Evolutionary conservation across 352 stramenopile genomes (phyloP), one percentile per base, ranked within the genome.

Genomic region (Phytophthora fragariae): DNA sequence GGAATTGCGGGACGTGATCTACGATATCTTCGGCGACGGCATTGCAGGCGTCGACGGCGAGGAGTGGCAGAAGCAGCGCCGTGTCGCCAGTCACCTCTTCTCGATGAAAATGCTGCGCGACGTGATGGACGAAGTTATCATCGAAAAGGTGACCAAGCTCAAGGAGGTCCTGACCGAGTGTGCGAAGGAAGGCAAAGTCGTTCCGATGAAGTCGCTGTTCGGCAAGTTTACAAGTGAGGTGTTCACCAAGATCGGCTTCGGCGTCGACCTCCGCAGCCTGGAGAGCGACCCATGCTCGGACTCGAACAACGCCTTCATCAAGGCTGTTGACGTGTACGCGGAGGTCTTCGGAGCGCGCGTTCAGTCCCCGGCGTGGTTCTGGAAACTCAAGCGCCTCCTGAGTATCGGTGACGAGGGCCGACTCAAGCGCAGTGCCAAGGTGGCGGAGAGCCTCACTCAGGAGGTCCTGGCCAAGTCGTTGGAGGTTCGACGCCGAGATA

Each of bases 11-110:
- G 65, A 73, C 9, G 54, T 77, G 1, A 59, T 81, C 14, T 58
- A 69, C 55, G 74, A 88, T 50, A 73, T 91, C 19, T 74, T 92
- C 5, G 84, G 84, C 44, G 62, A 86, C 37, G 85, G 85, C 19
- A 86, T 92, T 37, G 79, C 85, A 11, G 70, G 61, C 14, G 59
- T 72, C 1, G 79, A 92, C 52, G 82, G 82, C n/a, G 56, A 72
- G 21, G 33, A 67, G 17, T 92, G 85, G 84, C 66, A 73, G 3
- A 47, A 79, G 17, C 82, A 92, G 52, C 80, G 85, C 7, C 86
- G 87, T 10, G 83, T 70, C 9, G 86, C 88, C 60, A 93, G 83
- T 57, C 91, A 96, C 52, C 89, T 97, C 15, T 93, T 94, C 29
- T 86, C 81, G 3, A 73, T 69, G 29, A 54, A 72, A 10, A 77